Percentiles rank a stretch among this genome's conserved stretches.
Evolutionary conservation across 2,329 filamentous ascomycete species (phyloP).

Genomic region (Colletotrichum sp.): DNA sequence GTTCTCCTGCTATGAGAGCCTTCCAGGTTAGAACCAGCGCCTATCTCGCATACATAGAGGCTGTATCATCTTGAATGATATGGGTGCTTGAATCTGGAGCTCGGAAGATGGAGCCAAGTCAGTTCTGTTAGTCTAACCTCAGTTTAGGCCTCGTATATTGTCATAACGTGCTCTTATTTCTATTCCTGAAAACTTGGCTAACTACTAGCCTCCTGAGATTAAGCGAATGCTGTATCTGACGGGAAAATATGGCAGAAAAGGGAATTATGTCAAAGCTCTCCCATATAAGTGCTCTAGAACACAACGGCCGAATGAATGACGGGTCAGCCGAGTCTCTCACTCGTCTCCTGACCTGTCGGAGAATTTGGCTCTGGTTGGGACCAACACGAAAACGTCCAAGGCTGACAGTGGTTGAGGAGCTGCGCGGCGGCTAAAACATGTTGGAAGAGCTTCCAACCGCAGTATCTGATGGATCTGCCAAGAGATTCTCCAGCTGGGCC

Average conservation of each 20-base stretch:
- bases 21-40: background rate
- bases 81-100: background rate
- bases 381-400: background rate
- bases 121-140: background rate
- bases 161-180: background rate
- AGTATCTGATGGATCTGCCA: background rate
- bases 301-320: background rate
- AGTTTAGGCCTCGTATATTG: background rate
- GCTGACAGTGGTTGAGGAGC: background rate
- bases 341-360: no score
- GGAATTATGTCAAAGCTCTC: background rate
- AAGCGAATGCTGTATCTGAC: background rate
- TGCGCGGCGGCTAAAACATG: background rate
- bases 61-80: background rate
- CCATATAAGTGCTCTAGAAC: background rate
- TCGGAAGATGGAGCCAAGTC: background rate
- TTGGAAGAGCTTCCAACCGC: background rate
- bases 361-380: background rate
- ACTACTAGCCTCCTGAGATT: background rate
- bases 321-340: background rate
- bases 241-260: background rate
- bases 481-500: background rate
- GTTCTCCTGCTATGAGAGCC: background rate
- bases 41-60: background rate
- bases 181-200: background rate